Conservation (phyloP, 306 rosid species). For the Arachis stenosperma region DNA sequence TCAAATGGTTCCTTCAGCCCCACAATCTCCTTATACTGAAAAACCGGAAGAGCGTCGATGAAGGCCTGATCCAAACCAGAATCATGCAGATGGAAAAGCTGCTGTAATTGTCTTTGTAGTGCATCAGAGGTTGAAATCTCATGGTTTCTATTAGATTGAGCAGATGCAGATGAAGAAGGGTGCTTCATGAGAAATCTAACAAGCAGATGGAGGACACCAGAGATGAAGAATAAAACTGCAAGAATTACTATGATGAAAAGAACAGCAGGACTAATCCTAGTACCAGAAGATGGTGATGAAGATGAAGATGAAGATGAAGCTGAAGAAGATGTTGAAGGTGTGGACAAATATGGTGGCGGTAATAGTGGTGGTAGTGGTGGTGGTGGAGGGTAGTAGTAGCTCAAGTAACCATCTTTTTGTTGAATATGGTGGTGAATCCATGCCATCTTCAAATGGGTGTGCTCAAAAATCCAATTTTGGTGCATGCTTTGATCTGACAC, state of each 20-base stretch:
- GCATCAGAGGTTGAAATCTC: slow-evolving; percentile 85
- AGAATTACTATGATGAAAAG: slow-evolving; percentile 90
- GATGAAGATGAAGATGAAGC: slow-evolving; percentile 47
- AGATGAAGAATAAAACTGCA: slow-evolving; percentile 88
- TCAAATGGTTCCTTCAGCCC: slow-evolving; percentile 92
- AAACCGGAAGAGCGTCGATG: slow-evolving; percentile 97
- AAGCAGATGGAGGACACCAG: slow-evolving; percentile 94
- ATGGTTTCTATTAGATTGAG: slow-evolving; percentile 65
- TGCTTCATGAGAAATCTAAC: slow-evolving; percentile 90
- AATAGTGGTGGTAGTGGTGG: too few relatives aligned
- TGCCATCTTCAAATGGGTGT: slow-evolving; percentile 80
- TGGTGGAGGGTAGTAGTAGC: slow-evolving; percentile 36
- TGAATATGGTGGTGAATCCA: slow-evolving; percentile 65
- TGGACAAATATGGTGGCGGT: slow-evolving; percentile 63
- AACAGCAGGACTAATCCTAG: slow-evolving; percentile 91
- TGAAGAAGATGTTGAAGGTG: slow-evolving; percentile 35
- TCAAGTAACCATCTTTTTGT: slow-evolving; percentile 74
- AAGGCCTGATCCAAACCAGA: slow-evolving; percentile 97
- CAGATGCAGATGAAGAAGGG: slow-evolving; percentile 68
- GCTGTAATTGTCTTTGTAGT: slow-evolving; percentile 94
- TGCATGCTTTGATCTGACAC: slow-evolving; percentile 48
- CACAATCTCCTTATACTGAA: slow-evolving; percentile 85
- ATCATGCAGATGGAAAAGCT: slow-evolving; percentile 94
- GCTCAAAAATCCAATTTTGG: slow-evolving; percentile 51
- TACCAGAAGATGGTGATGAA: slow-evolving; percentile 61